These are phyloP conservation scores for Acmispon strigosus DNA, from an alignment of 306 rosid species.

Conservation along the genomic window DNA sequence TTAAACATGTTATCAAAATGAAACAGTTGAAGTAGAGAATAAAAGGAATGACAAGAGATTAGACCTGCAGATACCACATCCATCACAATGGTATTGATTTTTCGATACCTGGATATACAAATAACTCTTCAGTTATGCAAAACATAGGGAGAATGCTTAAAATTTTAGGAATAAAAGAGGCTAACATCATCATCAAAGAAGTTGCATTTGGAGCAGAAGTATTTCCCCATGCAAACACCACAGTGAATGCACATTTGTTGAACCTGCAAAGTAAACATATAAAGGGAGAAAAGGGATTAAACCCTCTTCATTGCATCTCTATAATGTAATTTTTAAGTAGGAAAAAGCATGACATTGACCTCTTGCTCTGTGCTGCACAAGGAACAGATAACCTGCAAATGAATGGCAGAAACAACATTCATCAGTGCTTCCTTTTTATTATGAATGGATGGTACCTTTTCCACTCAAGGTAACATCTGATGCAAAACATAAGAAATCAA, in stretches of 20 bases:
- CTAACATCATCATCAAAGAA: constrained; percentile 67
- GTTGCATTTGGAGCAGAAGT: constrained; percentile 74
- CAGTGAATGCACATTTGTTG: constrained; percentile 64
- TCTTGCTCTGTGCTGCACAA: constrained; percentile 79
- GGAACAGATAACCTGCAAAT: constrained; percentile 63
- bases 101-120: constrained; percentile 32
- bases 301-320: neutral
- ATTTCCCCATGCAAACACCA: constrained; percentile 77
- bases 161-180: neutral
- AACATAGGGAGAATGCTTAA: neutral
- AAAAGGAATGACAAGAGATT: neutral
- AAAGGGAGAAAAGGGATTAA: neutral
- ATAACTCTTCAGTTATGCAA: neutral
- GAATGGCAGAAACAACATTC: constrained; percentile 4
- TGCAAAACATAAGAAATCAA: neutral
- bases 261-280: constrained; percentile 37
- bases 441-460: neutral
- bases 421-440: constrained; percentile 6
- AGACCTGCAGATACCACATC: constrained; percentile 79
- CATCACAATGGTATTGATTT: constrained; percentile 67
- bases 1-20: neutral
- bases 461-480: neutral
- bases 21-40: neutral
- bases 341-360: constrained; percentile 26
- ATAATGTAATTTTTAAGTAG: neutral